Evolutionary conservation across 2,329 filamentous ascomycete species (phyloP), one percentile per base, ranked within the genome.

Genomic region (Boeremia exigua): DNA sequence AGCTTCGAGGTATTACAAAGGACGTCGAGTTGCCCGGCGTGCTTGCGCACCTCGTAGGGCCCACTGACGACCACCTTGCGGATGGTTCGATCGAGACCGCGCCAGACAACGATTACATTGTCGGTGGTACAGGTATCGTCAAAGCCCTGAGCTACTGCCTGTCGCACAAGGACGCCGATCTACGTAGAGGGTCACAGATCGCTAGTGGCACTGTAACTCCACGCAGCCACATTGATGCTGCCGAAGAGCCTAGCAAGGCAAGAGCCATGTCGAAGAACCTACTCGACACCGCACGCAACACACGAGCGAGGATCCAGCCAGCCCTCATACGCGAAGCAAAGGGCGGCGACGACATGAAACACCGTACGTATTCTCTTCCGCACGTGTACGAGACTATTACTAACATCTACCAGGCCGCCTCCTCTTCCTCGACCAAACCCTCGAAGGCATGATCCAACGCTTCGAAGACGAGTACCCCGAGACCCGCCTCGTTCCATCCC

Each of bases 391-490:
- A 32, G 1, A 32, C 6, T 8, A 15, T 8, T 34, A 44, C 63
- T 74, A 67, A 74, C 57, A 44, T 39, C 17, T 6, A 9, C 11
- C 57, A 90, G 88, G 86, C 32, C 89, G 90, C 44, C 84, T 98
- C 17, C 81, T 89, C 38, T 96, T 96, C 83, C 84, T 99, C 28
- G 92, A 97, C 68, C 82, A 89, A 58, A 98, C 95, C 0, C 82
- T 99, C 9, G 84, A 92, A 68, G 88, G 89, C 63, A 97, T 98
- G 78, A 98, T 98, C 69, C 88, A 91, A 72, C 89, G 95, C 27
- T 99, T 98, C 72, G 95, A 98, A 74, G 90, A 96, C 72, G 94
- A 98, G 75, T 98, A 92, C 68, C 95, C 95, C 0, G 94, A 98
- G 71, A 96, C 91, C 0, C 87, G 91, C 32, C 80, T 86, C 37